Percentiles rank a stretch among this genome's conserved stretches.
phyloP scores from a whole-genome alignment of 768 basidiomycete species.

The Tubosaeta sp. region DNA sequence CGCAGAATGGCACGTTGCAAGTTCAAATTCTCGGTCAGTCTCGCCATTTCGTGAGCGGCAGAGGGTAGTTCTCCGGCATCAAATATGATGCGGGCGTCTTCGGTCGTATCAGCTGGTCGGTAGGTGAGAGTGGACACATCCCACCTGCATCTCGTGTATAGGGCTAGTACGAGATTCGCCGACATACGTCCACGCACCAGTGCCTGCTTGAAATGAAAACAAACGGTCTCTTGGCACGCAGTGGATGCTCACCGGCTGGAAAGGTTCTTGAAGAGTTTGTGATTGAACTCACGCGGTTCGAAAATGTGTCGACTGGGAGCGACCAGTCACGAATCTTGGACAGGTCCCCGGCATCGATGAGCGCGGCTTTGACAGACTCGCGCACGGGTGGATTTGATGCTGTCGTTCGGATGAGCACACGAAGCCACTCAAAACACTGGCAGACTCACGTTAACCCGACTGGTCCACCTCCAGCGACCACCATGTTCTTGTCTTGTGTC shows the following conservation, averaged over 20 bases:
- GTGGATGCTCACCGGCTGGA: conserved; percentile 48
- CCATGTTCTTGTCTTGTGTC: conserved; percentile 69
- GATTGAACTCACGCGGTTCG: conserved; percentile 84
- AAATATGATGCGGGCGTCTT: conserved; percentile 70
- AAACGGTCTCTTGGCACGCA: neutral
- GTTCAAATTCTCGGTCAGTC: conserved; percentile 89
- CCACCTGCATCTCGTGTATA: conserved; percentile 85
- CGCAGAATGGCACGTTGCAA: conserved; percentile 80
- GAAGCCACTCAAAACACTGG: neutral
- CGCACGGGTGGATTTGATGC: conserved; percentile 51
- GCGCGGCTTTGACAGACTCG: conserved; percentile 56
- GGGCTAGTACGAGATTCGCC: conserved; percentile 62
- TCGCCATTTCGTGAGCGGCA: conserved; percentile 62
- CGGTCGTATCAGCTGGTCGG: neutral
- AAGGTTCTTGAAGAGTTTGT: conserved; percentile 70
- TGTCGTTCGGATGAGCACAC: conserved; percentile 20
- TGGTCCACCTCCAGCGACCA: conserved; percentile 93
- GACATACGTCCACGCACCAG: conserved; percentile 81
- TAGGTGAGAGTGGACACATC: conserved; percentile 5
- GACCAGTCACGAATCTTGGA: conserved; percentile 66
- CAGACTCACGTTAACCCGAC: conserved; percentile 68
- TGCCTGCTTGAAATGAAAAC: conserved; percentile 42
- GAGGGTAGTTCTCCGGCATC: conserved; percentile 43
- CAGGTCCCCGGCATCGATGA: conserved; percentile 82
- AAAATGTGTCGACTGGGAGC: conserved; percentile 50